Evolutionary conservation across 177 flowering plant species (phyloP), one percentile per base, ranked within the genome.

Genomic region (Vitis hybrid): DNA sequence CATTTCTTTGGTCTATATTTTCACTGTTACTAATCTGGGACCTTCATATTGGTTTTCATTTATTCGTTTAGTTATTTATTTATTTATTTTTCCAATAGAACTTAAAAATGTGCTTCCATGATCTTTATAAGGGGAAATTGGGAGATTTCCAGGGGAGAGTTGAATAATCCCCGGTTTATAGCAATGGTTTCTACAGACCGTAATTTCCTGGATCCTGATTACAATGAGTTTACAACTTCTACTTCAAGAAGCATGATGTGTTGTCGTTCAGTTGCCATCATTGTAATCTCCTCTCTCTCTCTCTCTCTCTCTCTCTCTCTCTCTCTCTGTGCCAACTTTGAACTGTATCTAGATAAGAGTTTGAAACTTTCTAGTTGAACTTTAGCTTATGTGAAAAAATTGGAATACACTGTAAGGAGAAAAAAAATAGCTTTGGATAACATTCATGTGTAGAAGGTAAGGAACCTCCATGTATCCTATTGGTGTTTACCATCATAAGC

Each of bases 111-210:
- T 49, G 51, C 45, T 64, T 51, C 4, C 16, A 10, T 65, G 26
- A 20, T 60, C 2, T 45, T 66, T 64, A 15, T 62, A 76, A 88
- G 92, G 76, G 87, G 90, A 65, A 82, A 78, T 51, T 88, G 90
- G 90, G 86, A 83, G 66, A 80, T 85, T 15, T 74, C 83, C 13
- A 72, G 85, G 70, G 78, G 86, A 50, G 83, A 80, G 31, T 64
- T 79, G 26, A 73, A 69, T 66, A 76, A 81, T 77, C 81, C 84
- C 22, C 81, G 75, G 15, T 61, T 83, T 12, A 67, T 83, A 20
- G 70, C 87, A 60, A 78, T 84, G 82, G 87, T 86, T 64, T 75
- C 90, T n/a, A 71, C 87, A 26, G 80, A 85, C 45, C 85, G 69
- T 7, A 69, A 55, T 65, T 72, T 80, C 51, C 51, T 78, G 1